Evolutionary conservation across 176 grass and related monocot genomes (phyloP), one percentile per base, ranked within the genome.

Genomic region (Tillandsia leiboldiana): DNA sequence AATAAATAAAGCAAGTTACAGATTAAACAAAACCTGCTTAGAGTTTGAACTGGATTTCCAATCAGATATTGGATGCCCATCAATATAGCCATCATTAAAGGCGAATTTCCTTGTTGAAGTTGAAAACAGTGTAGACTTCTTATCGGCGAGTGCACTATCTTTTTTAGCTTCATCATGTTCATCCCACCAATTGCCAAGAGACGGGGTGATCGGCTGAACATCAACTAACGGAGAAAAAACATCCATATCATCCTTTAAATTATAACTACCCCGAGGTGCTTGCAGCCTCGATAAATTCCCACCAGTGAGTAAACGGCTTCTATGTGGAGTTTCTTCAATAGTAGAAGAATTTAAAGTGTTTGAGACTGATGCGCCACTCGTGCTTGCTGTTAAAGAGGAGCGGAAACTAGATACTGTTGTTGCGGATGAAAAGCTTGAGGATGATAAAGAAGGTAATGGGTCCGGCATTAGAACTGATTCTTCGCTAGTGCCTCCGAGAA

Each of bases 391-490:
- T 78, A 88, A 73, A 73, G 84, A 88, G 72, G 89, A 87, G 12
- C 82, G 82, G 28, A 84, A 57, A 72, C 67, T 82, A 75, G 87
- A 72, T 69, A 81, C 54, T n/a, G 70, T 73, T 57, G 72, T 72
- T 80, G 75, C 79, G 54, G 89, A 79, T 52, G 79, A 50, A 83
- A 91, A 70, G 62, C 70, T 69, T 26, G 79, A 75, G 48, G 72
- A 68, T 64, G 83, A 73, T 51, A 85, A 63, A 49, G 94, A 86
- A 75, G 94, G 94, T 64, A 99, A 70, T 20, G 94, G 94, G 79
- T 99, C 94, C 49, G 94, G 94, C 94, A 99, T 99, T 56, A 99
- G 89, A 75, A 99, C 82, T 64, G 87, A 99, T 8, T 99, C 94
- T 85, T 99, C 94, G 73, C 66, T 82, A 23, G 68, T 80, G 51